These are phyloP conservation scores for Candida mesenterica DNA, from an alignment of 1,139 yeast species.

Conservation along the genomic window DNA sequence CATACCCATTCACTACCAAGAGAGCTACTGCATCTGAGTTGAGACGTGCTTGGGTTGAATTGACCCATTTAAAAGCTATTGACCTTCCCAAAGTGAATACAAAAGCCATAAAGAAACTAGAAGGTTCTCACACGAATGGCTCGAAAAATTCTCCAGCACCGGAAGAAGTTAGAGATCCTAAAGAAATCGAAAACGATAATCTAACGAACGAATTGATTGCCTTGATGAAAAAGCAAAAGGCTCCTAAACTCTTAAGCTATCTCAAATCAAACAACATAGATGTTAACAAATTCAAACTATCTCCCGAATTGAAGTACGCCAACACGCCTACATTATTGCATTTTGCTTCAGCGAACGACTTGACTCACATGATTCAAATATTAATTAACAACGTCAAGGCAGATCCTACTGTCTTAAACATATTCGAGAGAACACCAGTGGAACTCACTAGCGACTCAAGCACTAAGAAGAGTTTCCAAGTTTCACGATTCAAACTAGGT, in stretches of 20 bases:
- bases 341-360: conserved; percentile 69
- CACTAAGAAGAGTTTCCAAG: conserved; percentile 59
- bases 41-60: conserved; percentile 79
- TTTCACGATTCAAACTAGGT: conserved; percentile 66
- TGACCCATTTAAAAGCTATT: conserved; percentile 57
- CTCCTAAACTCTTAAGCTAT: conserved; percentile 68
- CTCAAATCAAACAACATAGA: conserved; percentile 56
- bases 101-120: conserved; percentile 24
- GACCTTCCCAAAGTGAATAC: conserved; percentile 54
- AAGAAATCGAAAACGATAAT: conserved; percentile 30
- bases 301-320: conserved; percentile 52
- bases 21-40: conserved; percentile 85
- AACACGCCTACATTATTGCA: conserved; percentile 76
- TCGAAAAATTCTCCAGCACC: conserved; percentile 12
- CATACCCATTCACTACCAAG: conserved; percentile 85
- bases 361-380: conserved; percentile 64
- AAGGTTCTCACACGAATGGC: conserved; percentile 1
- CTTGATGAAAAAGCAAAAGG: conserved; percentile 69
- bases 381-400: conserved; percentile 66
- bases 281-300: conserved; percentile 47
- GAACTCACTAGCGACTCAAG: conserved; percentile 51
- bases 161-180: conserved; percentile 24
- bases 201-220: conserved; percentile 59
- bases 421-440: conserved; percentile 60
- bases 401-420: conserved; percentile 60